Evolutionary conservation across 1,284 basidiomycete genomes (phyloP).

Genomic region (Cryptococcus sp.): DNA sequence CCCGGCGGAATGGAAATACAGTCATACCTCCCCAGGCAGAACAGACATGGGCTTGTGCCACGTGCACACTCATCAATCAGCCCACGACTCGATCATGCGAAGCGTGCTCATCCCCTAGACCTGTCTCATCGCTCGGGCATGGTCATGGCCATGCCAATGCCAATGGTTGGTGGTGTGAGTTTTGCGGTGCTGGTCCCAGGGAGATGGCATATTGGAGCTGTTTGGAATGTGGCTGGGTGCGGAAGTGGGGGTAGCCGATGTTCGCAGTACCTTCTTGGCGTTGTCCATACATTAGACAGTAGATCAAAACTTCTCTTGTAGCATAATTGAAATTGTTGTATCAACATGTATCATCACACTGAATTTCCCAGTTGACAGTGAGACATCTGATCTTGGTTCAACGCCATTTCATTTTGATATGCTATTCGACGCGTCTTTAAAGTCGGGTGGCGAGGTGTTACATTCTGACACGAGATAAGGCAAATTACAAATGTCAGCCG

Average conservation of each 20-base stretch:
- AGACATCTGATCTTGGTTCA: neutral
- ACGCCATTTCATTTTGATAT: neutral
- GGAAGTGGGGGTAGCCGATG: constrained; percentile 51
- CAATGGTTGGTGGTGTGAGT: constrained; percentile 66
- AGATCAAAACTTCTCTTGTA: neutral
- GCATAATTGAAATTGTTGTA: too few relatives aligned
- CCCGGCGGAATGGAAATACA: neutral
- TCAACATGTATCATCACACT: too few relatives aligned
- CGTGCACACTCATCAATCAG: constrained; percentile 71
- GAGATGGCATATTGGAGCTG: constrained; percentile 73
- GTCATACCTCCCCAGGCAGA: neutral
- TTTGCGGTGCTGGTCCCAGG: constrained; percentile 66
- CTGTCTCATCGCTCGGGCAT: constrained; percentile 29
- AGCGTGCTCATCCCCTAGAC: constrained; percentile 62
- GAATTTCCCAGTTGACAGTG: too few relatives aligned
- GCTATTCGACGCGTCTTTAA: too few relatives aligned
- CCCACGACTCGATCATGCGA: constrained; percentile 61
- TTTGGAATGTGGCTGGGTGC: constrained; percentile 67
- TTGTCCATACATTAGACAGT: neutral
- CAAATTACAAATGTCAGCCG: too few relatives aligned
- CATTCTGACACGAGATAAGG: too few relatives aligned
- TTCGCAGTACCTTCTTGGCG: neutral
- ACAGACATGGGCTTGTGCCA: constrained; percentile 65
- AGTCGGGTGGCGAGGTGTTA: too few relatives aligned
- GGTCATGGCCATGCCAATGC: constrained; percentile 24